phyloP scores from a whole-genome alignment of 768 basidiomycete genomes.

The Stropharia rugosoannulata region DNA sequence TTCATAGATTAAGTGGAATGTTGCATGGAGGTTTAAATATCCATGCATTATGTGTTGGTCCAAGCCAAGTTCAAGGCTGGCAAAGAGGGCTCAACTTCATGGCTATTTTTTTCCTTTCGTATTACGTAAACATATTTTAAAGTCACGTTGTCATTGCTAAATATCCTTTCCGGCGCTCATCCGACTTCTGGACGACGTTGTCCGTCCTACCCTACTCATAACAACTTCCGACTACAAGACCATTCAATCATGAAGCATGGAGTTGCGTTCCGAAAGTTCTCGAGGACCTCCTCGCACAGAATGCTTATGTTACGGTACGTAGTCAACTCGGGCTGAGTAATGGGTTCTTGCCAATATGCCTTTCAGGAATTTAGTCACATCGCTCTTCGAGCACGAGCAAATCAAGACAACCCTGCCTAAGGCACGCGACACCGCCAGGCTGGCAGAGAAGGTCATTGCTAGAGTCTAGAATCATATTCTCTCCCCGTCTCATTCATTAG shows the following conservation, averaged over 20 bases:
- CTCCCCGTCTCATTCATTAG: conserved; percentile 6
- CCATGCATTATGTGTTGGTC: too few relatives aligned
- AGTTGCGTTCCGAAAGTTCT: conserved; percentile 87
- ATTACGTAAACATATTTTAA: too few relatives aligned
- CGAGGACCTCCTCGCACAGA: conserved; percentile 88
- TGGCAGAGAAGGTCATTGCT: conserved; percentile 84
- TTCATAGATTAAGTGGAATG: too few relatives aligned
- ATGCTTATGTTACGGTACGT: conserved; percentile 87
- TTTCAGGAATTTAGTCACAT: conserved; percentile 87
- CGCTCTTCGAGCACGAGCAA: conserved; percentile 91
- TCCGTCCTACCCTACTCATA: background rate
- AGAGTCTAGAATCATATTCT: background rate
- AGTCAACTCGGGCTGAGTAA: background rate
- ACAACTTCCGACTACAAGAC: background rate
- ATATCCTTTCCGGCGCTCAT: background rate
- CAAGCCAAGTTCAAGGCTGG: too few relatives aligned
- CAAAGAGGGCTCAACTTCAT: too few relatives aligned
- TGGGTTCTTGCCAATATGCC: conserved; percentile 11
- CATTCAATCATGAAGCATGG: conserved; percentile 82
- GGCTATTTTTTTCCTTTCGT: too few relatives aligned
- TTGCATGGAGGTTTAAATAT: too few relatives aligned
- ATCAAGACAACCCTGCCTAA: conserved; percentile 96
- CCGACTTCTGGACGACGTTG: background rate
- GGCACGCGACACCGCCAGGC: conserved; percentile 85
- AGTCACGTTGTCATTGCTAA: too few relatives aligned